Conservation (phyloP, 192 early-diverging fungal species). For the Lunasporangiospora selenospora region DNA sequence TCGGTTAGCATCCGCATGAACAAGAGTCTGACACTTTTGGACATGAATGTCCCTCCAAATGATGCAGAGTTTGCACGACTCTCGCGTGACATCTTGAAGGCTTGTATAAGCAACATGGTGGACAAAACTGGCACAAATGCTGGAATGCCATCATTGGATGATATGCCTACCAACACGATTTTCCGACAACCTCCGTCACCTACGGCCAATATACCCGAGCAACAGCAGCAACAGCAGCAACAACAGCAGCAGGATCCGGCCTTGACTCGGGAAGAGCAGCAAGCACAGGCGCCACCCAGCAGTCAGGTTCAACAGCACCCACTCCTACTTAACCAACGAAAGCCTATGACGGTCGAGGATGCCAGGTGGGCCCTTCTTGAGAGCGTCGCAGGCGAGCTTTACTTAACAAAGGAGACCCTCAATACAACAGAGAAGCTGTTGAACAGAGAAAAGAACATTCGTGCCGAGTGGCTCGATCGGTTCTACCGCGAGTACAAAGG, state of each 20-base stretch:
- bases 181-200: slow-evolving; percentile 41
- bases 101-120: slow-evolving; percentile 51
- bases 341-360: too few species aligned
- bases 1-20: slow-evolving; percentile 84
- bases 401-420: slow-evolving; percentile 21
- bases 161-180: slow-evolving; percentile 40
- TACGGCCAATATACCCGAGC: slow-evolving; percentile 43
- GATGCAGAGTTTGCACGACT: slow-evolving; percentile 46
- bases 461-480: slow-evolving; percentile 28
- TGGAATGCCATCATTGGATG: slow-evolving; percentile 40
- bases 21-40: slow-evolving; percentile 72
- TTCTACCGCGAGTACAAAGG: slow-evolving; percentile 9
- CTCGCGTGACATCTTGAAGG: slow-evolving; percentile 48
- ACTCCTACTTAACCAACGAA: too few species aligned
- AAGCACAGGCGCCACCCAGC: slow-evolving; percentile 6
- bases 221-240: too few species aligned
- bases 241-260: too few species aligned
- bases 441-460: slow-evolving; percentile 21
- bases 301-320: too few species aligned
- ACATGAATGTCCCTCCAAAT: slow-evolving; percentile 64
- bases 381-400: slow-evolving; percentile 34
- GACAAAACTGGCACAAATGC: slow-evolving; percentile 35
- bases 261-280: too few species aligned
- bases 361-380: slow-evolving; percentile 26
- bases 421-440: slow-evolving; percentile 27